phyloP scores from a whole-genome alignment of 2,329 filamentous ascomycete species.

The Colletotrichum musae region DNA sequence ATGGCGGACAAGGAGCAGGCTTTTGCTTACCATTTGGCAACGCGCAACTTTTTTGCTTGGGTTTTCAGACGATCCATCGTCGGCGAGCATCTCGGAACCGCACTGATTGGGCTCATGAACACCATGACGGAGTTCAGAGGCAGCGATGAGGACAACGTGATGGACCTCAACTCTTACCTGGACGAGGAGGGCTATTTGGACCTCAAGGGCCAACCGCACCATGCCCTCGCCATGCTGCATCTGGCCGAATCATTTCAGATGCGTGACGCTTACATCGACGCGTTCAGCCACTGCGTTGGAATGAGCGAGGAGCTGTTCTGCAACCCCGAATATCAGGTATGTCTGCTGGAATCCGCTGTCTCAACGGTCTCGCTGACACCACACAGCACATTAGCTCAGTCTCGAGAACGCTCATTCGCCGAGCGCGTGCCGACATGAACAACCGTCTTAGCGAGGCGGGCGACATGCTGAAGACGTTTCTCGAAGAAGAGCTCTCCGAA shows the following conservation, averaged over 20 bases:
- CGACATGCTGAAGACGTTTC: conserved; percentile 74
- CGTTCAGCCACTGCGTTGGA: conserved; percentile 84
- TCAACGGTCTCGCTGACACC: conserved; percentile 43
- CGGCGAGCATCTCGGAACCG: conserved; percentile 74
- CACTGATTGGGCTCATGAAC: conserved; percentile 75
- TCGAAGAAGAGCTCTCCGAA: conserved; percentile 79
- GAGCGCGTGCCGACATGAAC: conserved; percentile 76
- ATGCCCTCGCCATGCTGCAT: conserved; percentile 77
- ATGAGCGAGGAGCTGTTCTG: conserved; percentile 75
- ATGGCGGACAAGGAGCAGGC: conserved; percentile 66
- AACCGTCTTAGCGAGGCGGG: conserved; percentile 71
- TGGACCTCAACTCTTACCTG: conserved; percentile 76
- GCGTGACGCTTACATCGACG: conserved; percentile 77
- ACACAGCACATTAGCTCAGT: conserved; percentile 62
- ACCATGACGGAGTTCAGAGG: conserved; percentile 75
- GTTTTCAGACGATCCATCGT: conserved; percentile 76
- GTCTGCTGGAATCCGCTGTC: conserved; percentile 44
- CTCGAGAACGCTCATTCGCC: conserved; percentile 76
- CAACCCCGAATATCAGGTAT: conserved; percentile 73
- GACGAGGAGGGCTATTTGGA: conserved; percentile 79
- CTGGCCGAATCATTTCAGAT: conserved; percentile 78
- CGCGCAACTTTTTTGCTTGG: conserved; percentile 84
- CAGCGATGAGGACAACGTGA: conserved; percentile 67
- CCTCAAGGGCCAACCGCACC: conserved; percentile 75
- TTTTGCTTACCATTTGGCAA: conserved; percentile 76